Conservation (phyloP, 164 flowering plant species). For the Paratinospora sagittata region DNA sequence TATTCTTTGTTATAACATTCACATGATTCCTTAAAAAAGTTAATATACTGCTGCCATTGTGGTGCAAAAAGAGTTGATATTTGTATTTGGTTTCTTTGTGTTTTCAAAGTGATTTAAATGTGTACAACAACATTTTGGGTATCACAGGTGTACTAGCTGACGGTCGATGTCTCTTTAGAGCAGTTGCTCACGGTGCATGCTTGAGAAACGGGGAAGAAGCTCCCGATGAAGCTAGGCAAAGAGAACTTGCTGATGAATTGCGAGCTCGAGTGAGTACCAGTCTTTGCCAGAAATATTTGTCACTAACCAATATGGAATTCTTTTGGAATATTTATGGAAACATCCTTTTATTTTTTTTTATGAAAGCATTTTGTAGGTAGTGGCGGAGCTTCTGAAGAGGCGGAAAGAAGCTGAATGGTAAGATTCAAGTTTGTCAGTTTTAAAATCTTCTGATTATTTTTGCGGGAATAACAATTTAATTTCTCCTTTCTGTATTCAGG, state of each 20-base stretch:
- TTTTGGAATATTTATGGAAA: background rate
- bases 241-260: constrained; percentile 81
- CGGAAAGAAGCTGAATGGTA: constrained; percentile 73
- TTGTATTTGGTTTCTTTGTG: background rate
- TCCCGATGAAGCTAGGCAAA: constrained; percentile 64
- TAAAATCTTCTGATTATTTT: background rate
- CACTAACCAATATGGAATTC: background rate
- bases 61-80: background rate
- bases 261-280: constrained; percentile 54
- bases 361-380: constrained; percentile 40
- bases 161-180: constrained; percentile 88
- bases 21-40: too few relatives aligned
- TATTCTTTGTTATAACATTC: too few relatives aligned
- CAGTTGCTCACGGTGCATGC: constrained; percentile 68
- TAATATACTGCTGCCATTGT: too few relatives aligned
- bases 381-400: constrained; percentile 79
- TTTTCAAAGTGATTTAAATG: background rate
- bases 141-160: constrained; percentile 62
- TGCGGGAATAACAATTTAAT: background rate
- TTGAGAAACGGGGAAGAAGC: constrained; percentile 66
- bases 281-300: background rate
- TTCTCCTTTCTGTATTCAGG: constrained; percentile 29
- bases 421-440: constrained; percentile 6
- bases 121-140: background rate
- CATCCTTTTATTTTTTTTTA: background rate